Base-by-base conservation (phyloP, 805 yeast genomes). In the Ogataea naganishii region DNA sequence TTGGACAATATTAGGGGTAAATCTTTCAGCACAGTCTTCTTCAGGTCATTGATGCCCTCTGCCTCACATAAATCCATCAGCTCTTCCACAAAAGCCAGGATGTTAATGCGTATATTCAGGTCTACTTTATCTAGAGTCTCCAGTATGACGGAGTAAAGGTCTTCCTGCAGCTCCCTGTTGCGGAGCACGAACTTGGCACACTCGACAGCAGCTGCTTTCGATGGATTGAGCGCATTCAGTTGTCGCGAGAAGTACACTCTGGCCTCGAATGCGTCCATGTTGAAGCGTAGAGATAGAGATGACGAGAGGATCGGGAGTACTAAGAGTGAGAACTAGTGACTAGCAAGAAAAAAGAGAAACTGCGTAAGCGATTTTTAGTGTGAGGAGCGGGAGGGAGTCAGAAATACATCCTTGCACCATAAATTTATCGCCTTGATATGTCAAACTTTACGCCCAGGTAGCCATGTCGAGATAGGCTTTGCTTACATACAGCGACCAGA, bases 251-350 rank as follows among this genome's bases (percentile, higher is more conserved):
- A 79, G 52, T 80, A 80, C 26, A 84, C 58, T 35, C 89, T 69
- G 4, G 88, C 86, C 46, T 84, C 95, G 51, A 89, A 83, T 1
- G 95, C 77, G 49, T 88, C 96, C 94, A 88, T 84, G 12, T 29
- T 24, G 13, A 14, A n/a, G n/a, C n/a, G n/a, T n/a, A n/a, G n/a
- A n/a, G n/a, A n/a, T n/a, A n/a, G n/a, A n/a, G n/a, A n/a, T n/a
- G n/a, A n/a, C n/a, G n/a, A n/a, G n/a, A n/a, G n/a, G n/a, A n/a
- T n/a, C n/a, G n/a, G n/a, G n/a, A n/a, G n/a, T n/a, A n/a, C n/a
- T n/a, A n/a, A n/a, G n/a, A n/a, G n/a, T n/a, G n/a, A n/a, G n/a
- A n/a, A n/a, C n/a, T n/a, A n/a, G n/a, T n/a, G n/a, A n/a, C n/a
- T n/a, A n/a, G n/a, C n/a, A n/a, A n/a, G n/a, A n/a, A n/a, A n/a